Base-by-base conservation (phyloP, 2,329 filamentous ascomycete genomes). In the Annulohypoxylon truncatum region DNA sequence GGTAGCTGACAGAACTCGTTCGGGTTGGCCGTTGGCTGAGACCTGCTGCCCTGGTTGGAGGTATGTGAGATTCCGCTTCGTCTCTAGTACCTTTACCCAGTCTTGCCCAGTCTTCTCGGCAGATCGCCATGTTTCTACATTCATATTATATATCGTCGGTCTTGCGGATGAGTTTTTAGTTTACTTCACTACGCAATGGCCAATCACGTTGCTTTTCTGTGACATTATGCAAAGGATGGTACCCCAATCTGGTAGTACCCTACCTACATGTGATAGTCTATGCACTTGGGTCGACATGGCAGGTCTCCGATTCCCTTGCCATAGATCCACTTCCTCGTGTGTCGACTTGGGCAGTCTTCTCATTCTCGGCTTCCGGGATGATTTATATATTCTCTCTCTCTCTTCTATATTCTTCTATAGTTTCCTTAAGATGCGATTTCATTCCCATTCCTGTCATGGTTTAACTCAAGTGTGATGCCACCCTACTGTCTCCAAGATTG, bases 401-500 rank as follows among this genome's bases (percentile, higher is more conserved):
- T 33, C 40, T 60, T 61, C 57, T 18, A 69, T 53, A 13, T 33
- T 6, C 42, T 47, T 65, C 54, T 28, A 46, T 53, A 46, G 46
- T 61, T 38, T 67, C 52, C 29, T 12, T 57, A 33, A 51, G 47
- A 52, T 42, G 38, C 56, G 38, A 64, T 59, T 52, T 56, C 60
- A 52, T 56, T 50, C 64, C 66, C 56, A 63, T 50, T 66, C 60
- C 55, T 64, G 61, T 59, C 26, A 66, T 68, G 67, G 72, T 62
- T 22, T 59, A 70, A 64, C 57, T 75, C 77, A 71, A 82, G 80
- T 85, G 83, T 85, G 83, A 96, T 96, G 92, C 92, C 92, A 84
- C 80, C 85, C 74, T 95, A 93, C 80, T 96, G 84, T 80, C 83
- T 92, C 62, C 90, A 96, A 85, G 92, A 96, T 80, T 96, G 92